Conservation (phyloP, 495 filamentous ascomycete species). For the Xylaria intraflava region DNA sequence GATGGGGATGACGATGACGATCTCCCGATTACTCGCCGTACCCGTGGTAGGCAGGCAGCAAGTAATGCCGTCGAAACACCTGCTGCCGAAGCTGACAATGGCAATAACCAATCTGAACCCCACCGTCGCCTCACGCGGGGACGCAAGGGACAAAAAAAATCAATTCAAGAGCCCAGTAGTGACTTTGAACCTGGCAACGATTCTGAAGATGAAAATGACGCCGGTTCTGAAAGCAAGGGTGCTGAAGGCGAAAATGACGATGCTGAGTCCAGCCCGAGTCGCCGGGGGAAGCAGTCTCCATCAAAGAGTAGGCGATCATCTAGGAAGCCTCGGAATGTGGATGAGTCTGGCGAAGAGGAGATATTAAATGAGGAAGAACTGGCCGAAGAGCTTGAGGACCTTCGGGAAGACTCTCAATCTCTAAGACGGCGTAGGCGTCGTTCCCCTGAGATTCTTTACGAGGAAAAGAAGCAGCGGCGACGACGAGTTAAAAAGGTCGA, state of each 20-base stretch:
- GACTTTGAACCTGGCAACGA: constrained; percentile 80
- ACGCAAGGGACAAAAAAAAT: constrained; percentile 48
- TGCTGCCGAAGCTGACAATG: constrained; percentile 27
- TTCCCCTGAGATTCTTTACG: constrained; percentile 53
- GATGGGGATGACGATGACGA: constrained; percentile 67
- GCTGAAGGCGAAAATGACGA: constrained; percentile 28
- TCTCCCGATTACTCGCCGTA: constrained; percentile 48
- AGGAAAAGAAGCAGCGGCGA: constrained; percentile 35
- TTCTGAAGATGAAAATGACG: constrained; percentile 45
- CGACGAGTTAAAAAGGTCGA: constrained; percentile 39
- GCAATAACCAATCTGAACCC: constrained; percentile 25
- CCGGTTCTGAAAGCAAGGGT: constrained; percentile 35
- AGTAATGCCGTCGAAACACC: constrained; percentile 29
- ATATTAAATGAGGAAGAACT: constrained; percentile 67
- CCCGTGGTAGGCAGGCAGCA: constrained; percentile 32
- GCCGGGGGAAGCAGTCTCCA: constrained; percentile 33
- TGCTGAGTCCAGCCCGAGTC: constrained; percentile 36
- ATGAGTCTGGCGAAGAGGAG: constrained; percentile 55
- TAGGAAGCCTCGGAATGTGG: constrained; percentile 26
- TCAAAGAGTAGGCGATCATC: constrained; percentile 29
- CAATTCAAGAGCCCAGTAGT: constrained; percentile 61
- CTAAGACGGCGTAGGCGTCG: constrained; percentile 47
- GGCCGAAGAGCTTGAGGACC: constrained; percentile 66
- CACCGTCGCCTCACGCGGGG: constrained; percentile 41
- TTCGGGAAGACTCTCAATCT: constrained; percentile 41